Conservation (phyloP, 345 rosid genomes). For the Salix viminalis region DNA sequence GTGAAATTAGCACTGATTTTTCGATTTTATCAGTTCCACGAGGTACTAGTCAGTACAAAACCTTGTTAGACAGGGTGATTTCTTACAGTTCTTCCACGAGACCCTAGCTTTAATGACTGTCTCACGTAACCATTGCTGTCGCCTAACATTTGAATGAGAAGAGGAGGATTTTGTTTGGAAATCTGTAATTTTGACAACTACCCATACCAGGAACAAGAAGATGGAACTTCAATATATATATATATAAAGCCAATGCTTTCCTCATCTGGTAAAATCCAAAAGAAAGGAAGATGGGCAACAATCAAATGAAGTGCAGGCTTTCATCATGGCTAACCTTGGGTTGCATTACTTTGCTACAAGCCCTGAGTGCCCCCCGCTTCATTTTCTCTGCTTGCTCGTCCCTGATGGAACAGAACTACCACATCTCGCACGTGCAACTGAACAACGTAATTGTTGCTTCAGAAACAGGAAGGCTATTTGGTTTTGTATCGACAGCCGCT, state of each 20-base stretch:
- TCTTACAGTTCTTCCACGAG: no score
- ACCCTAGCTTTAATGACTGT: no score
- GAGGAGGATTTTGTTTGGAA: no score
- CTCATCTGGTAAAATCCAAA: conserved; percentile 6
- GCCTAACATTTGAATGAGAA: no score
- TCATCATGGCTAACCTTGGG: conserved; percentile 15
- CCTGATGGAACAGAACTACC: neutral
- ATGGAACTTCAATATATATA: neutral
- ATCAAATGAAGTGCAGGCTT: neutral
- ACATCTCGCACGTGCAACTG: conserved; percentile 8
- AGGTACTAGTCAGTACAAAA: no score
- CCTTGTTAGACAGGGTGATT: no score
- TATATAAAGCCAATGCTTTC: conserved; percentile 6
- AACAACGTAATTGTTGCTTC: conserved; percentile 3
- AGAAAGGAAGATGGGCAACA: conserved; percentile 2
- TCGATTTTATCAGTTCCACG: no score
- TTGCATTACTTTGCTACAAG: conserved; percentile 14
- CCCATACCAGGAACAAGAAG: conserved; percentile 4
- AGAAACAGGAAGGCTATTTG: conserved; percentile 16
- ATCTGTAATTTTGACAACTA: conserved; percentile 4
- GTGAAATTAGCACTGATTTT: no score
- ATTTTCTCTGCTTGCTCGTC: conserved; percentile 1
- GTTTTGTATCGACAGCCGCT: conserved; percentile 7
- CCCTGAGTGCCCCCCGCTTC: conserved; percentile 6
- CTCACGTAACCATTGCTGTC: no score